A percentile compares a stretch with the other conserved stretches of the same genome.
These are phyloP conservation scores for Nothomitra cinnamomea DNA, from an alignment of 2,329 filamentous ascomycete genomes.

Conservation along the genomic window DNA sequence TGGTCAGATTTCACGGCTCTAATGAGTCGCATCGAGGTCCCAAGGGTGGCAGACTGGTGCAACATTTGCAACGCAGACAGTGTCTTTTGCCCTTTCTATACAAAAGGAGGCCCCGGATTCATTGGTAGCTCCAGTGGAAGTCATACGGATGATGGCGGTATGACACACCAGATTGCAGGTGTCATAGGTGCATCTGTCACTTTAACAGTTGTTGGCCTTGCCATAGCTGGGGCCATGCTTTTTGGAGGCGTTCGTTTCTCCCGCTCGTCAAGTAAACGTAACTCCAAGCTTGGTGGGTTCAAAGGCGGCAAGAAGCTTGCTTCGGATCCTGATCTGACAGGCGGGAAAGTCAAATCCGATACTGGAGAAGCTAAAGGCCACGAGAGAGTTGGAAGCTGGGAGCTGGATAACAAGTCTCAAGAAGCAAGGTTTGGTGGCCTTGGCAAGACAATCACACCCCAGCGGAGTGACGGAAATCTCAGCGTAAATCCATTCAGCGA, in stretches of 20 bases:
- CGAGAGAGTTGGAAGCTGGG: slow-evolving; percentile 20
- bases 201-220: slow-evolving; percentile 7
- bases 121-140: neutral
- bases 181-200: slow-evolving; percentile 16
- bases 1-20: slow-evolving; percentile 15
- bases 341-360: neutral
- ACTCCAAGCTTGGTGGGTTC: slow-evolving; percentile 14
- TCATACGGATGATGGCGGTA: neutral
- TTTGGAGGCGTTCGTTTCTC: slow-evolving; percentile 14
- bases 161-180: slow-evolving; percentile 9
- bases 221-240: slow-evolving; percentile 8
- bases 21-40: slow-evolving; percentile 13
- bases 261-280: neutral
- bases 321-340: slow-evolving; percentile 16
- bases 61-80: slow-evolving; percentile 10
- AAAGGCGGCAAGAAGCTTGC: slow-evolving; percentile 18
- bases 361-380: slow-evolving; percentile 13
- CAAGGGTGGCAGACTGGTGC: slow-evolving; percentile 16
- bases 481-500: slow-evolving; percentile 16
- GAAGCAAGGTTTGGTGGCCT: slow-evolving; percentile 11
- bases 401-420: slow-evolving; percentile 13
- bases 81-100: slow-evolving; percentile 15
- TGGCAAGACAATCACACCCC: slow-evolving; percentile 11
- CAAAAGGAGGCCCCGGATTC: neutral
- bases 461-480: slow-evolving; percentile 11